Conservation (phyloP, 164 flowering plant species). For the Vitis riparia region DNA sequence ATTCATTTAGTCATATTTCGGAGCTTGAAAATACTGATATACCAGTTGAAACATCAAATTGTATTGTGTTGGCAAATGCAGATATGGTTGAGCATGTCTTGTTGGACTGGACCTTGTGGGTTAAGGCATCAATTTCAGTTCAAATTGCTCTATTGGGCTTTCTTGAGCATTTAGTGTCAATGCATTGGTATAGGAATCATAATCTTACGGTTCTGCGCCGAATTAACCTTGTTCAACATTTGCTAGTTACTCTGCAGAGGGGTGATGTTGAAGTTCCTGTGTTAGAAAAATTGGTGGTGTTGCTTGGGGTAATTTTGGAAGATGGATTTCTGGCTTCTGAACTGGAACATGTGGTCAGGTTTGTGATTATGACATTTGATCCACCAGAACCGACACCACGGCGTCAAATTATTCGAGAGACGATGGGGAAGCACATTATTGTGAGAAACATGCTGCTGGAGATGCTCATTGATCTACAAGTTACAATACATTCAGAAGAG, state of each 20-base stretch:
- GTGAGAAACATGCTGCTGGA: slow-evolving; percentile 96
- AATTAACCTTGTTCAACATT: slow-evolving; percentile 95
- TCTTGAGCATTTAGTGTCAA: slow-evolving; percentile 94
- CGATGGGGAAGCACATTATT: slow-evolving; percentile 98
- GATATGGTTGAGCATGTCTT: slow-evolving; percentile 99
- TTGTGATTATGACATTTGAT: slow-evolving; percentile 98
- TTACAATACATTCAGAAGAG: slow-evolving; percentile 85
- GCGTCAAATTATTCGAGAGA: slow-evolving; percentile 65
- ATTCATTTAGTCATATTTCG: slow-evolving; percentile 87
- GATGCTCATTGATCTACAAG: slow-evolving; percentile 96
- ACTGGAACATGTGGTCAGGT: slow-evolving; percentile 88
- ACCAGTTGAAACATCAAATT: slow-evolving; percentile 80
- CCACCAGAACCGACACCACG: slow-evolving; percentile 73
- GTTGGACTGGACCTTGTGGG: slow-evolving; percentile 99
- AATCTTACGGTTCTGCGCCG: slow-evolving; percentile 87
- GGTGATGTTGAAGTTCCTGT: slow-evolving; percentile 99
- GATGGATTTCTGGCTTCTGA: slow-evolving; percentile 95
- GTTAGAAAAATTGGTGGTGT: slow-evolving; percentile 84
- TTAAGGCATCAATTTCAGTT: slow-evolving; percentile 74
- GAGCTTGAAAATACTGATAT: slow-evolving; percentile 82
- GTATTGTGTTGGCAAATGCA: slow-evolving; percentile 91
- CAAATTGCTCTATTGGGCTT: slow-evolving; percentile 91
- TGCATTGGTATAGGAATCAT: slow-evolving; percentile 99
- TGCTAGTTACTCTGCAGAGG: slow-evolving; percentile 91
- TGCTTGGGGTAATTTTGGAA: slow-evolving; percentile 94